These are phyloP conservation scores for Wickerhamomyces xylosicus DNA, from an alignment of 805 yeast genomes.

Conservation along the genomic window DNA sequence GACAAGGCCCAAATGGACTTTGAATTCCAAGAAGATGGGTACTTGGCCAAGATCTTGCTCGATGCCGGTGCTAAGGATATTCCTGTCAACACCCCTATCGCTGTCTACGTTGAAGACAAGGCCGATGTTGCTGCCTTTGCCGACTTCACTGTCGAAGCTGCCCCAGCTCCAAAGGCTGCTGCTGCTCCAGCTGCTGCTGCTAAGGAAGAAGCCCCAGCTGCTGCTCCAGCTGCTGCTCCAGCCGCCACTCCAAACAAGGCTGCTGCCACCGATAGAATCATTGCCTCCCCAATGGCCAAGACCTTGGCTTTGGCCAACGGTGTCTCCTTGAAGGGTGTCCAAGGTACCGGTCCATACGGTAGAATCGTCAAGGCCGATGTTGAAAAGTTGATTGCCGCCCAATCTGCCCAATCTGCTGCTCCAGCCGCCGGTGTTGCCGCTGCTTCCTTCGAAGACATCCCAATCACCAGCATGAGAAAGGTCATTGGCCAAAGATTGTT, in stretches of 20 bases:
- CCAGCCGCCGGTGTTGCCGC: constrained; percentile 38
- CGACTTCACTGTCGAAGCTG: constrained; percentile 73
- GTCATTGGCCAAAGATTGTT: constrained; percentile 84
- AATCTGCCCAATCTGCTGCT: constrained; percentile 31
- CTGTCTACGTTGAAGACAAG: constrained; percentile 86
- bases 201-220: constrained; percentile 15
- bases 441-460: constrained; percentile 67
- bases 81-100: constrained; percentile 93
- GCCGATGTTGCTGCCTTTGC: constrained; percentile 82
- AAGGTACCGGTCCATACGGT: constrained; percentile 93
- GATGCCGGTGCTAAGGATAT: constrained; percentile 82
- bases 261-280: constrained; percentile 53
- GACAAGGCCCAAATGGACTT: constrained; percentile 98
- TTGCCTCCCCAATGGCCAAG: constrained; percentile 95
- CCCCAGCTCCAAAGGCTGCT: constrained; percentile 25
- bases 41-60: constrained; percentile 74
- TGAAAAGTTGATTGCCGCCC: constrained; percentile 48
- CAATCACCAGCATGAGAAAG: constrained; percentile 86
- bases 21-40: constrained; percentile 97
- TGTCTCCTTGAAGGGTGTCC: constrained; percentile 69
- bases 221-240: constrained; percentile 21
- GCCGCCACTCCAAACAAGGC: constrained; percentile 10
- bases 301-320: constrained; percentile 89
- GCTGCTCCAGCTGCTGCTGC: constrained; percentile 19
- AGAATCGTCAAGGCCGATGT: constrained; percentile 89